A percentile compares a stretch with the other conserved stretches of the same genome.
phyloP scores from a whole-genome alignment of 2,329 filamentous ascomycete species.

The Mycosphaerelloides madeirae region DNA sequence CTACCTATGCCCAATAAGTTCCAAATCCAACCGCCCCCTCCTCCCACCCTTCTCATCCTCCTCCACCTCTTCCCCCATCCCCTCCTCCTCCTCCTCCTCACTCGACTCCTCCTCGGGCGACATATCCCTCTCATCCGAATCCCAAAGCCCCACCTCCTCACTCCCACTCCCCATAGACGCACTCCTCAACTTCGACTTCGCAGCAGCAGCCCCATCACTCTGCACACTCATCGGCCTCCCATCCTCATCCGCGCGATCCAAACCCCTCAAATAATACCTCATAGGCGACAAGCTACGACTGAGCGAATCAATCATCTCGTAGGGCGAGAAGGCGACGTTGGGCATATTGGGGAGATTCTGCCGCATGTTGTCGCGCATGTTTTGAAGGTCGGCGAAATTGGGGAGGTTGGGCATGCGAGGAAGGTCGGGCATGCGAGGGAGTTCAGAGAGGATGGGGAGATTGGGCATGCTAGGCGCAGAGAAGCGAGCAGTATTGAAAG shows the following conservation, averaged over 20 bases:
- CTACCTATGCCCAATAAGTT: constrained; percentile 24
- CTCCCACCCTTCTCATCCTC: constrained; percentile 10
- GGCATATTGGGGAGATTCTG: constrained; percentile 23
- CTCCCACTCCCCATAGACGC: constrained; percentile 16
- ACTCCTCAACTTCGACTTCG: constrained; percentile 6
- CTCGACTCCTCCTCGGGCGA: constrained; percentile 9
- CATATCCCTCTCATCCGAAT: constrained; percentile 6
- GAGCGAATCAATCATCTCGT: constrained; percentile 45
- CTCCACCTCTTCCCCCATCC: constrained; percentile 15
- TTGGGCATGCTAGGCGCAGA: constrained; percentile 29
- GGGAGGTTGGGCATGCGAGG: constrained; percentile 29
- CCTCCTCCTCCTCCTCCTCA: constrained; percentile 23
- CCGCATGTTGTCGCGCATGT: constrained; percentile 5
- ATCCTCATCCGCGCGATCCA: constrained; percentile 22
- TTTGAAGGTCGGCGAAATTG: constrained; percentile 9
- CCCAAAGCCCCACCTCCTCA: constrained; percentile 23
- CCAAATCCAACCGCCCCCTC: constrained; percentile 9
- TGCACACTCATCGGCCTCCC: constrained; percentile 13
- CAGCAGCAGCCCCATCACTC: constrained; percentile 9
- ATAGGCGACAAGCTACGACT: constrained; percentile 43
- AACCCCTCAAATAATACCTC: constrained; percentile 39
- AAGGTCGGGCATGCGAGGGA: constrained; percentile 24
- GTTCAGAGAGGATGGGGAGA: constrained; percentile 17
- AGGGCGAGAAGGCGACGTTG: constrained; percentile 37
- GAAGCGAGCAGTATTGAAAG: constrained; percentile 24